phyloP scores from a whole-genome alignment of 148 eudicot species.

The Nepenthes mirabilis region DNA sequence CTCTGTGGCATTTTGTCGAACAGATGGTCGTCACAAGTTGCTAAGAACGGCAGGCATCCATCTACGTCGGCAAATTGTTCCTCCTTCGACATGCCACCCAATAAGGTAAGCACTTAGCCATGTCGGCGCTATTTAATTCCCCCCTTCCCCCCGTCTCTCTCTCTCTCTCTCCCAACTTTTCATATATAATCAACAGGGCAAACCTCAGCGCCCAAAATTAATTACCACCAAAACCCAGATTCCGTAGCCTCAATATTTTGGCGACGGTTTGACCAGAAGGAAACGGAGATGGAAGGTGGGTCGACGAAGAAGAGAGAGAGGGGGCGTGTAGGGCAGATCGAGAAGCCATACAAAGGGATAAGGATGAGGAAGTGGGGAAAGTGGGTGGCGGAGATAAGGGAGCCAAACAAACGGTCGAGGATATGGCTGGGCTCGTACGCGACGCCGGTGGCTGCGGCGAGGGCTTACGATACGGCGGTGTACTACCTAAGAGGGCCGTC shows the following conservation, averaged over 20 bases:
- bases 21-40: too few relatives aligned
- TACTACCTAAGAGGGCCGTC: constrained; percentile 65
- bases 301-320: constrained; percentile 27
- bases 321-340: constrained; percentile 9
- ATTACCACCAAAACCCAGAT: too few relatives aligned
- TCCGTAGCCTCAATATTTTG: too few relatives aligned
- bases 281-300: neutral
- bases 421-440: constrained; percentile 87
- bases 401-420: constrained; percentile 80
- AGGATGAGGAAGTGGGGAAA: constrained; percentile 99
- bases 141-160: neutral
- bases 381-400: constrained; percentile 94
- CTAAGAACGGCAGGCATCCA: too few relatives aligned
- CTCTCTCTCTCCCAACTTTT: neutral
- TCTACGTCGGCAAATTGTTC: neutral
- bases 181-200: neutral
- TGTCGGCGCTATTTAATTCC: constrained; percentile 35
- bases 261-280: too few relatives aligned
- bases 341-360: constrained; percentile 78
- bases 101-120: neutral
- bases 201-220: neutral
- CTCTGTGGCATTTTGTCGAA: too few relatives aligned
- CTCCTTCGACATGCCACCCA: constrained; percentile 1
- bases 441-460: constrained; percentile 73
- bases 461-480: constrained; percentile 89